Evolutionary conservation across 1,139 yeast species (phyloP).

Genomic region (Candida dubliniensis): DNA sequence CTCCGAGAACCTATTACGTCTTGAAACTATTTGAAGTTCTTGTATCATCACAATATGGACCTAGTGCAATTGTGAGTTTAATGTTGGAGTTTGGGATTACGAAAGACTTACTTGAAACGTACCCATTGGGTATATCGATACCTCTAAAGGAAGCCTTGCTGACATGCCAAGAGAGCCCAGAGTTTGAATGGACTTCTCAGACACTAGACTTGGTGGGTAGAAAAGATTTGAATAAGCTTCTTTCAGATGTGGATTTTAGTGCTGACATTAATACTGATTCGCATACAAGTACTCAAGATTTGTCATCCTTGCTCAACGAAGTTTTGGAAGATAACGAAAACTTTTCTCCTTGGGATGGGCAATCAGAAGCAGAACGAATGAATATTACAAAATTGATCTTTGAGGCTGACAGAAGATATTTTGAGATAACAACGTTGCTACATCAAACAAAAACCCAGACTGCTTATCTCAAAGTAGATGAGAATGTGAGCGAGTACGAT

Average conservation of each 20-base stretch:
- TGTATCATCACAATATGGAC: constrained; percentile 52
- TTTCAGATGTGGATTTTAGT: neutral
- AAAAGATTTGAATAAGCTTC: constrained; percentile 47
- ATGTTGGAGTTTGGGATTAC: constrained; percentile 58
- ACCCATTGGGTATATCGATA: constrained; percentile 68
- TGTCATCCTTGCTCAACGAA: constrained; percentile 48
- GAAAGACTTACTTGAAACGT: constrained; percentile 58
- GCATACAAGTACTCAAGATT: constrained; percentile 34
- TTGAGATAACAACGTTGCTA: constrained; percentile 68
- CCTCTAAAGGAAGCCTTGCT: constrained; percentile 65
- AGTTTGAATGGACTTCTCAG: constrained; percentile 48
- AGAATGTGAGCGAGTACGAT: constrained; percentile 54
- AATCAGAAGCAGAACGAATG: constrained; percentile 64
- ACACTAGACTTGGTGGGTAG: constrained; percentile 65
- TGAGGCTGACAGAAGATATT: constrained; percentile 74
- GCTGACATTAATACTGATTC: constrained; percentile 5
- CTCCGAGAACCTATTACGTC: constrained; percentile 64
- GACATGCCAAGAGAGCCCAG: constrained; percentile 56
- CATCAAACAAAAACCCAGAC: constrained; percentile 70
- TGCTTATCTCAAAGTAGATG: constrained; percentile 40
- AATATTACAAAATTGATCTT: constrained; percentile 72
- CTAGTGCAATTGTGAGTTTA: constrained; percentile 55
- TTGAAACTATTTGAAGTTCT: constrained; percentile 62
- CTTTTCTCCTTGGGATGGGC: constrained; percentile 63
- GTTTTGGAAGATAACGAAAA: constrained; percentile 50